Percentiles rank a stretch among this genome's conserved stretches.
These are phyloP conservation scores for Sporothrix protearum DNA, from an alignment of 2,329 filamentous ascomycete species.

Conservation along the genomic window DNA sequence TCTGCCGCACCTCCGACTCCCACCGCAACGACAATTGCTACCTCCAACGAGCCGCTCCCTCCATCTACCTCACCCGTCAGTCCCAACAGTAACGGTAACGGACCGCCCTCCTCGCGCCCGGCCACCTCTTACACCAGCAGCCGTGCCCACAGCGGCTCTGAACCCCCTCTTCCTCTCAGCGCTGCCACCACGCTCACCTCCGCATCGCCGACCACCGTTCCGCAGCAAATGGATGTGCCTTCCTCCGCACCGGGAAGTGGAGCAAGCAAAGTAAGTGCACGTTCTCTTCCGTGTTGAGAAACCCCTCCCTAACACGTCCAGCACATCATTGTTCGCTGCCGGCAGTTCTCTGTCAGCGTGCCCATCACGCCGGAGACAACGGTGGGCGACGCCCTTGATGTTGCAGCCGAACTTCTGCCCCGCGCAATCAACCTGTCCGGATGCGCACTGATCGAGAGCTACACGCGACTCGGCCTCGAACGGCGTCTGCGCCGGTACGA, in stretches of 20 bases:
- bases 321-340: conserved; percentile 59
- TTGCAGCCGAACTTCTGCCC: conserved; percentile 59
- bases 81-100: conserved; percentile 36
- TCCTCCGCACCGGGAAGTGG: conserved; percentile 76
- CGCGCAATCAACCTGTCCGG: conserved; percentile 61
- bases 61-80: conserved; percentile 3
- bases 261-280: conserved; percentile 42
- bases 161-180: background rate
- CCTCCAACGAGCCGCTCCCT: background rate
- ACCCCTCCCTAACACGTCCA: conserved; percentile 25
- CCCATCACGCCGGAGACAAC: conserved; percentile 72
- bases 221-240: conserved; percentile 64
- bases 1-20: conserved; percentile 11
- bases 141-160: conserved; percentile 33
- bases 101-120: conserved; percentile 32
- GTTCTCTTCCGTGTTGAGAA: background rate
- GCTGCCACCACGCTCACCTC: background rate
- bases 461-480: conserved; percentile 71
- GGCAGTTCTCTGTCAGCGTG: conserved; percentile 65
- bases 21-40: conserved; percentile 26
- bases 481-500: conserved; percentile 83
- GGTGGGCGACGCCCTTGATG: conserved; percentile 66
- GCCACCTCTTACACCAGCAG: conserved; percentile 36
- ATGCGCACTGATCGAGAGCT: conserved; percentile 75
- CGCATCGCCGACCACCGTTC: background rate